Evolutionary conservation across 306 rosid species (phyloP).

Genomic region (Vigna reflexopilosa): DNA sequence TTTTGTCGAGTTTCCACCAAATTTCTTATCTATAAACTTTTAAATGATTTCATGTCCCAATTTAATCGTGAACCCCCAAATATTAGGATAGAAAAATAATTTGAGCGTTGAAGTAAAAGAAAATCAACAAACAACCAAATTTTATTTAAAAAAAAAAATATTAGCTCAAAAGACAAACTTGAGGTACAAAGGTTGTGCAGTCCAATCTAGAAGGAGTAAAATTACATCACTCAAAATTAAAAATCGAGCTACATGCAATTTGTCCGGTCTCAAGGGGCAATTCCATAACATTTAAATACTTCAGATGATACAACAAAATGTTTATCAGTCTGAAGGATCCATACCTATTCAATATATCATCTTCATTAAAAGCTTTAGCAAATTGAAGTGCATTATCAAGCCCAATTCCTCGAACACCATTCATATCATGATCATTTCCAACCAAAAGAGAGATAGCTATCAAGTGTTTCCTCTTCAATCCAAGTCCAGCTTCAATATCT

Average conservation of each 20-base stretch:
- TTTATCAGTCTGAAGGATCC: conserved; percentile 9
- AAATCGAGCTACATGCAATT: too few relatives aligned
- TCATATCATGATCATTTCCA: conserved; percentile 86
- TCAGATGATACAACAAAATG: neutral
- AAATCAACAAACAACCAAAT: neutral
- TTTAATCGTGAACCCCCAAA: neutral
- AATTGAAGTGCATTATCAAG: conserved; percentile 80
- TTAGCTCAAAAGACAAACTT: neutral
- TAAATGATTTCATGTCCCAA: neutral
- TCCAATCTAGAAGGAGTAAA: neutral
- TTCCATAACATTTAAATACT: conserved; percentile 9
- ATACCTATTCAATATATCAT: conserved; percentile 78
- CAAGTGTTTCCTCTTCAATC: conserved; percentile 88
- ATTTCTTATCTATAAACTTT: neutral
- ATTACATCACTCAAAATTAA: neutral
- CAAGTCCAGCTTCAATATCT: conserved; percentile 88
- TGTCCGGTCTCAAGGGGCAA: too few relatives aligned
- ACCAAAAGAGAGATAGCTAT: conserved; percentile 86
- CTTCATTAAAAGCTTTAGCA: conserved; percentile 73
- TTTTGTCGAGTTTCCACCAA: neutral
- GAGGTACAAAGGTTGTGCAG: neutral
- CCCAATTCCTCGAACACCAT: conserved; percentile 89
- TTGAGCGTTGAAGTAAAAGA: neutral
- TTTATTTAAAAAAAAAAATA: neutral
- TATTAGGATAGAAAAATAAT: neutral